Evolutionary conservation across 2,329 filamentous ascomycete species (phyloP).

Genomic region (Fusarium sp.): DNA sequence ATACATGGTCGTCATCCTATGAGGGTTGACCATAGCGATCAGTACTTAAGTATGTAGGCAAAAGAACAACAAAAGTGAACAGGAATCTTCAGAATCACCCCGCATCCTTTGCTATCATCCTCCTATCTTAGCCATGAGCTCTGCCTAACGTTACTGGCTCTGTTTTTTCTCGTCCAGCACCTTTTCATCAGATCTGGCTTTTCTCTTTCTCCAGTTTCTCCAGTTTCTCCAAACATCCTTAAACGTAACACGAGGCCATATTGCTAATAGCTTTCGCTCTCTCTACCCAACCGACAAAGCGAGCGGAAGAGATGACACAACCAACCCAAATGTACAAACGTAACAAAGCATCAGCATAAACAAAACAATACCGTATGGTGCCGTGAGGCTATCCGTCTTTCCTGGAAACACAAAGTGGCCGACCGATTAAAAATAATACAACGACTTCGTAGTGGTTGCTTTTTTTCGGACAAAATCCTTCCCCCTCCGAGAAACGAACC

Average conservation of each 20-base stretch:
- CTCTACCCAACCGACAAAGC: slow-evolving; percentile 11
- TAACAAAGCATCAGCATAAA: slow-evolving; percentile 38
- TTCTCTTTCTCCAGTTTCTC: slow-evolving; percentile 11
- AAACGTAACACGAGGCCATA: slow-evolving; percentile 2
- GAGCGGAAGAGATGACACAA: slow-evolving; percentile 2
- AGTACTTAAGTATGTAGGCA: slow-evolving; percentile 24
- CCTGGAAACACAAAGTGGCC: slow-evolving; percentile 48
- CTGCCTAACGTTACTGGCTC: slow-evolving; percentile 3
- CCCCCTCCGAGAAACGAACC: slow-evolving; percentile 25
- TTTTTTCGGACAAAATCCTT: slow-evolving; percentile 29
- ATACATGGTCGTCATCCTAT: slow-evolving; percentile 6
- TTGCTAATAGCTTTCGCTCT: not conserved
- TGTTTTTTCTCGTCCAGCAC: slow-evolving; percentile 1
- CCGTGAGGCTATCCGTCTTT: slow-evolving; percentile 58
- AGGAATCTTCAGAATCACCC: slow-evolving; percentile 22
- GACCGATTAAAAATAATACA: slow-evolving; percentile 45
- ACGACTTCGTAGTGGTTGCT: slow-evolving; percentile 32
- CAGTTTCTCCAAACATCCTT: slow-evolving; percentile 18
- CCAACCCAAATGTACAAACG: slow-evolving; percentile 33
- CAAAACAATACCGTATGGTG: slow-evolving; percentile 49
- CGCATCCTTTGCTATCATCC: slow-evolving; percentile 27
- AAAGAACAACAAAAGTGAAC: slow-evolving; percentile 19
- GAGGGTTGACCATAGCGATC: slow-evolving; percentile 23
- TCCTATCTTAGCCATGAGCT: slow-evolving; percentile 10
- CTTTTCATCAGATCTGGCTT: not conserved